A percentile compares a stretch with the other conserved stretches of the same genome.
phyloP scores from a whole-genome alignment of 352 stramenopile species.

The Phytophthora melonis region DNA sequence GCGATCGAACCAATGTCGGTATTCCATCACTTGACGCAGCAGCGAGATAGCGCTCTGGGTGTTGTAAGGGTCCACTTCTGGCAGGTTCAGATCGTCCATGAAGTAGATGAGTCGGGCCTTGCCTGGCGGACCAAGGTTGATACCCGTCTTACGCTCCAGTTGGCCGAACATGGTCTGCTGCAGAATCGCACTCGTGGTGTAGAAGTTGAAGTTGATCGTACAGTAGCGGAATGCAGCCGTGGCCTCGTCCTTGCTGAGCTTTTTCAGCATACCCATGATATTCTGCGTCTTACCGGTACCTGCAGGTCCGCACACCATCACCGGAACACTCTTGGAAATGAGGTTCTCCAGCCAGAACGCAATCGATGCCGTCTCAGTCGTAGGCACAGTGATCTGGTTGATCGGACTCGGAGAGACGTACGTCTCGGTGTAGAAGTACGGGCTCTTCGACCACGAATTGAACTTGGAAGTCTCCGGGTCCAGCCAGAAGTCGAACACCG shows the following conservation, averaged over 20 bases:
- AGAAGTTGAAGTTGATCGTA: conserved; percentile 99
- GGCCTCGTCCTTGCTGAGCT: conserved; percentile 89
- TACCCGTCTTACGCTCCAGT: conserved; percentile 96
- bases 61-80: conserved; percentile 96
- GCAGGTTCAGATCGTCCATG: conserved; percentile 97
- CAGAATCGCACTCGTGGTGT: conserved; percentile 94
- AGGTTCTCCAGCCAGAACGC: conserved; percentile 97
- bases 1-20: conserved; percentile 94
- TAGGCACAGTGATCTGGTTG: conserved; percentile 94
- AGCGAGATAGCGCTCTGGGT: conserved; percentile 96
- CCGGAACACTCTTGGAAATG: conserved; percentile 88
- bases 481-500: conserved; percentile 98
- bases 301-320: conserved; percentile 95
- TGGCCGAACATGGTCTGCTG: conserved; percentile 94
- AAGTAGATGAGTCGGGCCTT: conserved; percentile 96
- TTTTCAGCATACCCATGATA: conserved; percentile 95
- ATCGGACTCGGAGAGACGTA: conserved; percentile 89
- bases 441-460: conserved; percentile 95
- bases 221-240: conserved; percentile 86
- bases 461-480: conserved; percentile 93
- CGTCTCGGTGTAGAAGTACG: conserved; percentile 94
- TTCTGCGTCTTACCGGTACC: conserved; percentile 96
- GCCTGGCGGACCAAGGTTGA: conserved; percentile 94
- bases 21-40: conserved; percentile 96
- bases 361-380: conserved; percentile 95